Evolutionary conservation across 192 early-diverging fungal genomes (phyloP).

Genomic region (Chytriomyces confervae): DNA sequence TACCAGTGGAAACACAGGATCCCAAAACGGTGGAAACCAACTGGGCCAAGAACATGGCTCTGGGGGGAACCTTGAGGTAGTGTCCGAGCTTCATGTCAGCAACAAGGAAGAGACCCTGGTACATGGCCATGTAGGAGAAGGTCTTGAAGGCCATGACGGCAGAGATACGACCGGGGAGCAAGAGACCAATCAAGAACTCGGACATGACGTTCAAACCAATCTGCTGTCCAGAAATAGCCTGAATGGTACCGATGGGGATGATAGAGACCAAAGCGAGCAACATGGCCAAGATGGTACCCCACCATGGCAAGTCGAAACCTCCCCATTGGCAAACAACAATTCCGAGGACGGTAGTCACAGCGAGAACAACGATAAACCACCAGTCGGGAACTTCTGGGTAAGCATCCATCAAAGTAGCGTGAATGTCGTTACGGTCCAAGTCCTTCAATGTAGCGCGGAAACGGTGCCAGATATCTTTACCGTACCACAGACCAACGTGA

Average conservation of each 20-base stretch:
- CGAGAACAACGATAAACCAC: constrained; percentile 60
- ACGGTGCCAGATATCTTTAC: constrained; percentile 26
- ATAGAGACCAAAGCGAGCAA: constrained; percentile 1
- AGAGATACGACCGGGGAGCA: constrained; percentile 78
- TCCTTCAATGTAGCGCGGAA: background rate
- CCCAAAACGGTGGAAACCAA: constrained; percentile 62
- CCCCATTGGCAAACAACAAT: constrained; percentile 1
- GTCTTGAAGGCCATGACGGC: constrained; percentile 85
- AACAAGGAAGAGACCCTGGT: constrained; percentile 74
- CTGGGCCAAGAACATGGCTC: constrained; percentile 57
- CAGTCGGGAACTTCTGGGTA: constrained; percentile 71
- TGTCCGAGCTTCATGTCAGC: constrained; percentile 74
- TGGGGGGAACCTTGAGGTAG: constrained; percentile 71
- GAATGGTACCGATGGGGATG: constrained; percentile 62
- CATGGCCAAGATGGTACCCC: constrained; percentile 17
- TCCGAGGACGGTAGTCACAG: background rate
- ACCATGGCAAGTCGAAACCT: constrained; percentile 14
- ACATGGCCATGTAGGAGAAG: constrained; percentile 77
- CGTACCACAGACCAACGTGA: constrained; percentile 66
- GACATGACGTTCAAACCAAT: constrained; percentile 84
- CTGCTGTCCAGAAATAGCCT: constrained; percentile 78
- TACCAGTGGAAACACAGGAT: background rate
- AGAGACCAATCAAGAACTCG: constrained; percentile 82
- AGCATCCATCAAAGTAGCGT: constrained; percentile 68
- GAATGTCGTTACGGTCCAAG: constrained; percentile 55